Evolutionary conservation across 2,329 filamentous ascomycete genomes (phyloP).

Genomic region (Monosporascus cannonballus): DNA sequence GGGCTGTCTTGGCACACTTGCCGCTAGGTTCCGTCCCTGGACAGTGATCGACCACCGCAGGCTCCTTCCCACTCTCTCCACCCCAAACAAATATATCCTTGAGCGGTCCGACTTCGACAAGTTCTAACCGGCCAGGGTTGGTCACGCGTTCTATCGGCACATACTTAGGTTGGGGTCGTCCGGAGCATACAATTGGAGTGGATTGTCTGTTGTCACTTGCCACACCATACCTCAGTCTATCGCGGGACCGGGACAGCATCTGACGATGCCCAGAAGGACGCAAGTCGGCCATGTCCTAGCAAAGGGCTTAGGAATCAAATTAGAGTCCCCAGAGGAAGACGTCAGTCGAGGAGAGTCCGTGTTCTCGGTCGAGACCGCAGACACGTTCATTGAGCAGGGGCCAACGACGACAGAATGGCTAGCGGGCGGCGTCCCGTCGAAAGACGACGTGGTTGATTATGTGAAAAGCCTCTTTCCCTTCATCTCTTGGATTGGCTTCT

Average conservation of each 20-base stretch:
- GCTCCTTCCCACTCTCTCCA: not conserved
- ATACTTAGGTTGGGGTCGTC: not conserved
- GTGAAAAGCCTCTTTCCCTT: conserved; percentile 76
- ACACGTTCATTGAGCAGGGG: conserved; percentile 77
- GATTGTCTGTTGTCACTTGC: not conserved
- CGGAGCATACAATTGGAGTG: not conserved
- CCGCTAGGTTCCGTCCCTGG: not conserved
- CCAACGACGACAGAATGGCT: conserved; percentile 73
- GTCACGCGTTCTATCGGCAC: not conserved
- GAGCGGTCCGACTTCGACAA: not conserved
- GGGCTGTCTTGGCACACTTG: not conserved
- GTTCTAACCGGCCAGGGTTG: not conserved
- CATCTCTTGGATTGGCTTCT: conserved; percentile 77
- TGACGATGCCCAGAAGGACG: conserved; percentile 35
- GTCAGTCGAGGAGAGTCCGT: conserved; percentile 74
- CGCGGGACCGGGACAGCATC: not conserved
- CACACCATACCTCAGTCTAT: not conserved
- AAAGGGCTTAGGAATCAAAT: conserved; percentile 75
- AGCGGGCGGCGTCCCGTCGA: conserved; percentile 53
- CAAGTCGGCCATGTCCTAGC: conserved; percentile 69
- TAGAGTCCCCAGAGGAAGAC: conserved; percentile 64
- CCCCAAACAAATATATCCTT: not conserved
- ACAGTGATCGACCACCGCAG: not conserved
- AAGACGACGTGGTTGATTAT: conserved; percentile 52
- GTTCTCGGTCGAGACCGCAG: conserved; percentile 65